Conservation (phyloP, 148 eudicot genomes). For the Cornus controversa region DNA sequence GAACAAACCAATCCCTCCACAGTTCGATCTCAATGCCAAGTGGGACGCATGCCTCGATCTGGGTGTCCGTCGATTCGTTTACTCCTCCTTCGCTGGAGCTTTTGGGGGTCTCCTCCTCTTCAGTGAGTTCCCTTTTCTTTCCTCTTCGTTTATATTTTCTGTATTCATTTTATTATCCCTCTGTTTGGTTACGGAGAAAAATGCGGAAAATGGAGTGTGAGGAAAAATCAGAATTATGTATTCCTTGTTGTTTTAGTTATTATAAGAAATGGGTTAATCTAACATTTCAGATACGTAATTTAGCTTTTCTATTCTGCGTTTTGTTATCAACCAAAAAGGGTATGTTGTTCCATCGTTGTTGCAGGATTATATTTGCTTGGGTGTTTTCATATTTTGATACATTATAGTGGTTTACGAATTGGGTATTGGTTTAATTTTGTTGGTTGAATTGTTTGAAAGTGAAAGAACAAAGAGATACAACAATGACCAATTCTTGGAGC, state of each 20-base stretch:
- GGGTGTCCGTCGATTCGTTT: conserved; percentile 70
- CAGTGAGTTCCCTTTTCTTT: conserved; percentile 46
- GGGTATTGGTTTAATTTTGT: too few relatives aligned
- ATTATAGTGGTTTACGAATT: neutral
- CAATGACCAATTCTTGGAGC: too few relatives aligned
- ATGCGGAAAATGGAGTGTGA: neutral
- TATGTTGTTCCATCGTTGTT: too few relatives aligned
- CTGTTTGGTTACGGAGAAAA: too few relatives aligned
- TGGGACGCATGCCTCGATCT: conserved; percentile 91
- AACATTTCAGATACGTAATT: too few relatives aligned
- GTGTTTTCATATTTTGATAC: neutral
- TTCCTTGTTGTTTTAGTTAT: neutral
- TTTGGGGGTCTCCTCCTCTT: conserved; percentile 77
- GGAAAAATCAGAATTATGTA: neutral
- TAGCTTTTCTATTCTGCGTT: too few relatives aligned
- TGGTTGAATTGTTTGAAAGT: too few relatives aligned
- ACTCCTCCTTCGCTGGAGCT: conserved; percentile 71
- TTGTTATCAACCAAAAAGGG: too few relatives aligned
- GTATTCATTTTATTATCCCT: neutral
- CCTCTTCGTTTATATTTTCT: neutral
- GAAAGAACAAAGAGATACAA: too few relatives aligned
- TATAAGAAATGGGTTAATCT: too few relatives aligned
- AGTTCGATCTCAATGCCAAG: conserved; percentile 67
- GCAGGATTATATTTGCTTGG: too few relatives aligned
- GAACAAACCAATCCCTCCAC: conserved; percentile 36